Evolutionary conservation across 306 rosid genomes (phyloP).

Genomic region (Vicia sativa): DNA sequence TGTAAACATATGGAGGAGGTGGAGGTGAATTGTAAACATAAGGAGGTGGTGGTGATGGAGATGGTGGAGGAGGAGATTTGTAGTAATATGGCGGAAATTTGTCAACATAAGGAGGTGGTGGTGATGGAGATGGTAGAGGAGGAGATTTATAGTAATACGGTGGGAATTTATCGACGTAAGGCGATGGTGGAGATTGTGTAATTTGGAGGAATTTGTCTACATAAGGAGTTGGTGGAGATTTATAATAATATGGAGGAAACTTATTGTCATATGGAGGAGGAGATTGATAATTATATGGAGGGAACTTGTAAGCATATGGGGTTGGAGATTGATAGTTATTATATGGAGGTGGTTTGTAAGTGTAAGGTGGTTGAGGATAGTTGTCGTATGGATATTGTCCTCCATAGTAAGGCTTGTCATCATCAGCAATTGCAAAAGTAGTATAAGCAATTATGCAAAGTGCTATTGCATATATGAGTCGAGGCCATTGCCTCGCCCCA

Average conservation of each 20-base stretch:
- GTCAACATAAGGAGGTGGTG: neutral
- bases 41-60: neutral
- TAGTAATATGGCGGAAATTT: neutral
- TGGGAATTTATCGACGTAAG: neutral
- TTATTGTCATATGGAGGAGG: neutral
- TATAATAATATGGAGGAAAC: neutral
- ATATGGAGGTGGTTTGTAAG: neutral
- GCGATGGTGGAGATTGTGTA: neutral
- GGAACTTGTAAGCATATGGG: neutral
- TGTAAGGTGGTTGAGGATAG: conserved; percentile 3
- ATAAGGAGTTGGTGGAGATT: neutral
- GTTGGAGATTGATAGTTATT: conserved; percentile 10
- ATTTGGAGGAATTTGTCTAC: neutral
- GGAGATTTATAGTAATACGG: neutral
- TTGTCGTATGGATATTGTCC: conserved; percentile 17
- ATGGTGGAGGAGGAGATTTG: neutral
- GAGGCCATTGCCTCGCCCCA: conserved; percentile 51
- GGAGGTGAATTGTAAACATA: neutral
- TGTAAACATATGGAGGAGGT: neutral
- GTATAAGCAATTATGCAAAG: conserved; percentile 45
- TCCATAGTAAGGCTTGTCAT: conserved; percentile 27
- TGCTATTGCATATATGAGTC: conserved; percentile 43
- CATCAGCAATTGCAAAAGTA: conserved; percentile 35
- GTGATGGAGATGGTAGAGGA: neutral
- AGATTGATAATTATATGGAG: neutral